Evolutionary conservation across 106 monocot genomes (phyloP), one percentile per base, ranked within the genome.

Genomic region (Phalaenopsis equestris): DNA sequence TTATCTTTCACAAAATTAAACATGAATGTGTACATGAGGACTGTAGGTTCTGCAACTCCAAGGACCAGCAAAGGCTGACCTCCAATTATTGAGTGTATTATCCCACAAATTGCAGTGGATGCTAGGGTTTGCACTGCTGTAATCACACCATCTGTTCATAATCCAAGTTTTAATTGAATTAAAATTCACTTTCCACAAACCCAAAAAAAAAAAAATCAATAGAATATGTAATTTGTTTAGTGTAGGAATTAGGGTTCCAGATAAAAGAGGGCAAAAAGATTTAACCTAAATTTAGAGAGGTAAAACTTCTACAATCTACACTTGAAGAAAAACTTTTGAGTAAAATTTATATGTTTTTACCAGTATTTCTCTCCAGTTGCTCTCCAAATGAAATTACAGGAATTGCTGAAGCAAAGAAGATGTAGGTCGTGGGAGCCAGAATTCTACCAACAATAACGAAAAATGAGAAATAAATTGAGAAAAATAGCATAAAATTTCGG

Each of bases 1-100:
- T 85, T 79, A 68, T 93, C 88, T 37, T 93, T 93, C 0, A 80
- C 96, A 81, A 96, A 96, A 52, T 90, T 85, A 57, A 88, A 96
- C 91, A 96, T 88, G 86, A 94, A 94, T 8, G 94, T 94, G 82
- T 94, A 94, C 94, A 94, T 94, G 43, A 94, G 91, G 65, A 94
- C 94, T 2, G 94, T 94, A 0, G 94, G 94, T 76, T 94, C 94
- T 8, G 94, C 94, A 3, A 94, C 94, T 30, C 94, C 91, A 56
- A 94, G 89, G 73, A 94, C 88, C 83, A 94, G 80, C 55, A 94
- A 77, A 55, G 94, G 94, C 57, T 94, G 94, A 2, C 94, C 94
- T 67, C 94, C 94, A 23, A 94, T 46, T n/a, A 94, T 75, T 0
- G 94, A 94, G 81, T 94, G 94, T 75, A 94, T 85, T 15, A 91